A percentile compares a stretch with the other conserved stretches of the same genome.
phyloP scores from a whole-genome alignment of 192 early-diverging fungal genomes.

The Podila epigama region DNA sequence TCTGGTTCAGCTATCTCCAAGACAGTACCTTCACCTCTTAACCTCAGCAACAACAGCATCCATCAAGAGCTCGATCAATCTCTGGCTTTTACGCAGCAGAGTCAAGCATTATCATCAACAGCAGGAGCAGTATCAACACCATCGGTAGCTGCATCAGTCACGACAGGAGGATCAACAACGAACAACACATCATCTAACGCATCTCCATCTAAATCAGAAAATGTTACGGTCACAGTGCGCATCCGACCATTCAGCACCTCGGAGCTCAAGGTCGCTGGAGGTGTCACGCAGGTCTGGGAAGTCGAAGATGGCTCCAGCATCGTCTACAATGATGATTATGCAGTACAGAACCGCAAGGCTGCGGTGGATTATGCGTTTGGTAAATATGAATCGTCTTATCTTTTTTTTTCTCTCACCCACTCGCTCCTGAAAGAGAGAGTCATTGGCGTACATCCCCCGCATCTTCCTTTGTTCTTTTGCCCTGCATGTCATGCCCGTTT shows the following conservation, averaged over 20 bases:
- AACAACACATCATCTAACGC: neutral
- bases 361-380: constrained; percentile 52
- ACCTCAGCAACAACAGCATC: neutral
- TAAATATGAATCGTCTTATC: constrained; percentile 22
- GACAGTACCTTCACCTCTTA: constrained; percentile 5
- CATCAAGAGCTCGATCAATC: neutral
- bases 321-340: constrained; percentile 36
- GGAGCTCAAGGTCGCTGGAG: constrained; percentile 58
- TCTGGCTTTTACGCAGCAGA: neutral
- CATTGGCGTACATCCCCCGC: neutral
- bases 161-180: neutral
- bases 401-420: neutral
- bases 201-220: constrained; percentile 40
- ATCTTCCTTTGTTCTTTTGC: neutral
- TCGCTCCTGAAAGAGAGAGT: neutral
- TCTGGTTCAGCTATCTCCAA: constrained; percentile 17
- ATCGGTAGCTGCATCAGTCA: too few species aligned
- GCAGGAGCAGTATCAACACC: too few species aligned
- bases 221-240: constrained; percentile 77
- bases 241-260: constrained; percentile 71
- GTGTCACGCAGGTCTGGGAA: constrained; percentile 54
- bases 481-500: too few species aligned
- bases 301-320: constrained; percentile 30
- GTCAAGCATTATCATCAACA: too few species aligned
- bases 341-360: constrained; percentile 23